Evolutionary conservation across 1,284 basidiomycete species (phyloP).

Genomic region (Pseudozyma sp.): DNA sequence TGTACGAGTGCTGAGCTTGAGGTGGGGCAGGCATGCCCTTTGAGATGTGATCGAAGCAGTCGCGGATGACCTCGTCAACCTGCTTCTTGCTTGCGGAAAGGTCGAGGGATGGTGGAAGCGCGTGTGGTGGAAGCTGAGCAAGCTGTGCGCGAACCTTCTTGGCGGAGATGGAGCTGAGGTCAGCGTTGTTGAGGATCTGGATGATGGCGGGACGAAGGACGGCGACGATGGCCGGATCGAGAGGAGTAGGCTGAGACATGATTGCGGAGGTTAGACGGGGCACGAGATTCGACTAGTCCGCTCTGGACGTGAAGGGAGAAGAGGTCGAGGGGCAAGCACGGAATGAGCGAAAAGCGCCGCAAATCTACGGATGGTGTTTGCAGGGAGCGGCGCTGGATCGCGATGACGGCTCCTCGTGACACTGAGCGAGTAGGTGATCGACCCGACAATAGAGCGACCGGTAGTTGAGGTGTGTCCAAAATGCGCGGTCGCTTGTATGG

Average conservation of each 20-base stretch:
- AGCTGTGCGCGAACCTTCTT: constrained; percentile 60
- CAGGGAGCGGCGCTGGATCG: too few relatives aligned
- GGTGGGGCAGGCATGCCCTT: constrained; percentile 45
- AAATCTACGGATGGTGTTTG: too few relatives aligned
- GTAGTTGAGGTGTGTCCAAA: too few relatives aligned
- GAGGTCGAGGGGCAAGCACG: not conserved
- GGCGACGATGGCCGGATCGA: constrained; percentile 44
- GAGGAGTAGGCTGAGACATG: constrained; percentile 45
- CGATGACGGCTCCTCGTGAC: too few relatives aligned
- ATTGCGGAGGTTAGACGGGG: constrained; percentile 4
- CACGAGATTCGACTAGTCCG: too few relatives aligned
- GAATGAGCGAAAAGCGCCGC: too few relatives aligned
- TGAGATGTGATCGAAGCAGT: constrained; percentile 62
- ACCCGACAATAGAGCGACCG: too few relatives aligned
- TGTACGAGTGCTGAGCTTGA: constrained; percentile 27
- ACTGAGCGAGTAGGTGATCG: not conserved
- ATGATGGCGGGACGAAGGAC: constrained; percentile 58
- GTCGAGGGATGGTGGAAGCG: constrained; percentile 51
- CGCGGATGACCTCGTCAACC: constrained; percentile 58
- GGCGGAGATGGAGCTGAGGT: constrained; percentile 61
- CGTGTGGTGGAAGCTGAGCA: constrained; percentile 47
- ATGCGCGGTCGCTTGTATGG: too few relatives aligned
- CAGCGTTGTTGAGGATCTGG: constrained; percentile 61
- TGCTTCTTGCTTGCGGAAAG: constrained; percentile 61
- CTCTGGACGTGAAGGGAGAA: too few relatives aligned